Evolutionary conservation across 2,329 filamentous ascomycete genomes (phyloP).

Genomic region (Simplicillium sp.): DNA sequence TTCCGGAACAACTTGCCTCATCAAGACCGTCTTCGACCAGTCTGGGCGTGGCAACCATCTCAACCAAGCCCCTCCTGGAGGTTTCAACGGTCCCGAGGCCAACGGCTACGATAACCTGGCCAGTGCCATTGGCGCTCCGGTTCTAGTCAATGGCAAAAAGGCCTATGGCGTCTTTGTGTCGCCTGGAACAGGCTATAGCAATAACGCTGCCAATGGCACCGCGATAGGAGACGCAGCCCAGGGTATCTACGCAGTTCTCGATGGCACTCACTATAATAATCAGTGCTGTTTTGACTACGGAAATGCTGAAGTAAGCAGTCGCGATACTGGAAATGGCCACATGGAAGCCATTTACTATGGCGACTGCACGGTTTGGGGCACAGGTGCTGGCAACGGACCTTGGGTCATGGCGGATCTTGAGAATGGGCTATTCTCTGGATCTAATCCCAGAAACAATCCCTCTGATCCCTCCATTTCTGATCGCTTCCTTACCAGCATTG

Average conservation of each 20-base stretch:
- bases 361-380: slow-evolving; percentile 37
- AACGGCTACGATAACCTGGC: slow-evolving; percentile 52
- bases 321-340: slow-evolving; percentile 50
- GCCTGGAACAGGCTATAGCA: slow-evolving; percentile 56
- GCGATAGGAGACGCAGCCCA: slow-evolving; percentile 45
- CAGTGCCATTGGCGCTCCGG: slow-evolving; percentile 48
- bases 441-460: slow-evolving; percentile 32
- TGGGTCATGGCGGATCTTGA: slow-evolving; percentile 65
- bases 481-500: slow-evolving; percentile 45
- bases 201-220: slow-evolving; percentile 40
- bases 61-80: slow-evolving; percentile 45
- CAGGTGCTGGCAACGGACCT: slow-evolving; percentile 47
- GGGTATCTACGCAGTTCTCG: slow-evolving; percentile 51
- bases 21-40: slow-evolving; percentile 57
- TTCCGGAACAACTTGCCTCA: slow-evolving; percentile 57
- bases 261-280: slow-evolving; percentile 49
- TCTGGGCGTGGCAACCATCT: slow-evolving; percentile 53
- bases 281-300: slow-evolving; percentile 49
- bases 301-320: slow-evolving; percentile 41
- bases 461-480: slow-evolving; percentile 40
- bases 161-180: slow-evolving; percentile 55
- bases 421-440: slow-evolving; percentile 54
- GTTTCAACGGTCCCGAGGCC: slow-evolving; percentile 45
- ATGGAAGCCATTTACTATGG: slow-evolving; percentile 65
- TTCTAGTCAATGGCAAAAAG: slow-evolving; percentile 49